Base-by-base conservation (phyloP, 202 grass and related monocot genomes). In the Zoysia matrella region DNA sequence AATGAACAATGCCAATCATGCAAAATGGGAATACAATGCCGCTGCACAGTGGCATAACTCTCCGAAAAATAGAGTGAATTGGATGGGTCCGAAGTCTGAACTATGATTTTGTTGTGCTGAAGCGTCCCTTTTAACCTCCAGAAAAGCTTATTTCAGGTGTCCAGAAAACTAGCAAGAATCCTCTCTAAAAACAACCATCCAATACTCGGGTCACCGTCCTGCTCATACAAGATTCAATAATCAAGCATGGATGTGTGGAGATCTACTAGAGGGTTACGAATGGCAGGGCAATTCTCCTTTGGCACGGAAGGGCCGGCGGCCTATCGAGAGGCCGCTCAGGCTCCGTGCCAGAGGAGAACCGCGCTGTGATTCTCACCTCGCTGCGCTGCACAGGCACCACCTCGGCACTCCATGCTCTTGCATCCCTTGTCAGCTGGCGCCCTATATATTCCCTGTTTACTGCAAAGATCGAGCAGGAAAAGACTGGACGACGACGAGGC, bases 211-310 rank as follows among this genome's bases (percentile, higher is more conserved):
- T 22, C n/a, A 18, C 5, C 0, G n/a, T 11, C 53, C 0, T 4
- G 53, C 53, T 55, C 11, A 15, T 55, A 58, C 15, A 58, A 41
- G 36, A 64, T 3, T 52, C 22, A 52, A 11, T 41, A 6, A 65
- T 36, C 30, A 36, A 11, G 3, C 58, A 52, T 5, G 6, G 12
- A 4, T 15, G 2, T 40, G 2, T 42, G 12, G n/a, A 42, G 30
- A 52, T 43, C 60, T n/a, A 65, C 18, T 36, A 12, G 8, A 76
- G 73, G 64, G 74, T 15, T 62, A 0, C 14, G 76, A 88, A 84
- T 84, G 46, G 86, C 81, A 76, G 86, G 81, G 69, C 81, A 84
- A 84, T 84, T 84, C 76, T 88, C 63, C 81, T 84, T 88, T 76
- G 81, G 81, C 81, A 80, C 18, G 75, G 47, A 75, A 43, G 47